Percentiles rank a stretch among this genome's conserved stretches.
Conservation (phyloP, 2,329 filamentous ascomycete species). For the Xylariaceae sp. region DNA sequence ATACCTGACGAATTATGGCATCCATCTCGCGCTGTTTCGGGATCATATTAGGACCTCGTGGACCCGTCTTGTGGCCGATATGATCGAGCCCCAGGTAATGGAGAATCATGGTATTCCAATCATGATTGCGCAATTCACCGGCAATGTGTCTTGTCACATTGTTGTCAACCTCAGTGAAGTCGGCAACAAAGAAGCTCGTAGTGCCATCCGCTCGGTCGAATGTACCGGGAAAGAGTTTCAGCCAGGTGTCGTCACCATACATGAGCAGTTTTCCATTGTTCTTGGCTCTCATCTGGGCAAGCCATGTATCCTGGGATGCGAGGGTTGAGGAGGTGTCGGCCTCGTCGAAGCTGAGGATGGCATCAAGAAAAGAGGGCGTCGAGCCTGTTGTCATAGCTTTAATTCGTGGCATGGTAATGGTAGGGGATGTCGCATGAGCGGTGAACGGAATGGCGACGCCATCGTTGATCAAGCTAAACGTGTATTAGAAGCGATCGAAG, state of each 20-base stretch:
- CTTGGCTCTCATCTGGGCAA: constrained; percentile 86
- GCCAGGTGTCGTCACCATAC: constrained; percentile 98
- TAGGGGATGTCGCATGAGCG: constrained; percentile 93
- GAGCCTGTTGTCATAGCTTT: constrained; percentile 98
- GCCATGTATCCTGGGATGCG: constrained; percentile 90
- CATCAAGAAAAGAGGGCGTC: constrained; percentile 96
- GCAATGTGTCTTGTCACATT: constrained; percentile 94
- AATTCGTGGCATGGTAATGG: constrained; percentile 96
- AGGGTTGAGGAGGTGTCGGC: constrained; percentile 90
- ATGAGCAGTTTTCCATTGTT: constrained; percentile 79
- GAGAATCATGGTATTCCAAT: constrained; percentile 94
- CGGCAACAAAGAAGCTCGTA: constrained; percentile 97
- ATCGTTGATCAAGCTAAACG: constrained; percentile 75
- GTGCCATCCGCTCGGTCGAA: constrained; percentile 92
- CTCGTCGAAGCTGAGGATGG: constrained; percentile 96
- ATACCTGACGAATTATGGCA: constrained; percentile 76
- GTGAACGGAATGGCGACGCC: constrained; percentile 92
- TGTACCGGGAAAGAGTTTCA: constrained; percentile 90
- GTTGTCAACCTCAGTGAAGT: constrained; percentile 96
- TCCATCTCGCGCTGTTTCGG: constrained; percentile 97
- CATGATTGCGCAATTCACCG: constrained; percentile 73
- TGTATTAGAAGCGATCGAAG: background rate
- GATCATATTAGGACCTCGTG: constrained; percentile 86
- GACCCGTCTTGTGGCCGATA: constrained; percentile 95
- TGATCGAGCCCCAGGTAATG: constrained; percentile 97